Evolutionary conservation across 805 yeast genomes (phyloP), one percentile per base, ranked within the genome.

Genomic region (Zygosaccharomyces siamensis): DNA sequence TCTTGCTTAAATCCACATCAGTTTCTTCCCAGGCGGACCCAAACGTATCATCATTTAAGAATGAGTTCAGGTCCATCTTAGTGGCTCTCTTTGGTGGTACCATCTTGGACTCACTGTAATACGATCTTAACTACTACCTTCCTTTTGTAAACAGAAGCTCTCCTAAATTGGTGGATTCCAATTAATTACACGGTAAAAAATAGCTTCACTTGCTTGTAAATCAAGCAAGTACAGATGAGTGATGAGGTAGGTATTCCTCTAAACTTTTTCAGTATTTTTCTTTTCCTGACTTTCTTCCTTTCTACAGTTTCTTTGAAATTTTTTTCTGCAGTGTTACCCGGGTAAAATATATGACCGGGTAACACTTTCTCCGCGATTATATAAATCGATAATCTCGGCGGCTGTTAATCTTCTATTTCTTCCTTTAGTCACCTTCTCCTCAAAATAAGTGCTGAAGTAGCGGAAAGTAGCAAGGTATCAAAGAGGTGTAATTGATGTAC

Each of bases 1-100:
- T 79, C 59, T 83, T 75, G 50, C 76, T 74, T 68, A 84, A 74
- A 70, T 86, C 93, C 56, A 86, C 81, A 54, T 83, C 93, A 53
- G 81, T 86, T 61, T 87, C 95, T 43, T 89, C 93, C 95, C 96
- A 87, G 28, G 89, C 81, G 45, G 83, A 80, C 44, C 80, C 81
- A 58, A 81, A 78, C 36, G 84, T 68, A 46, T 82, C 86, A 70
- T 86, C 93, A 61, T 82, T 80, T 66, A 87, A 78, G 77, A 89
- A 89, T 69, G 90, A 81, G 66, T 81, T 83, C 71, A 89, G 79
- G 76, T 86, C 92, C 93, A 89, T 86, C 73, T 83, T 87, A 55
- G 77, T 76, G 50, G 73, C 76, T 66, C 81, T 81, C 71, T 82
- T 82, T 59, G 76, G 75, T 62, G 84, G 84, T 59, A 80, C 80